A percentile compares a stretch with the other conserved stretches of the same genome.
phyloP scores from a whole-genome alignment of 208 protist species.

The Trichomonas vaginalis region DNA sequence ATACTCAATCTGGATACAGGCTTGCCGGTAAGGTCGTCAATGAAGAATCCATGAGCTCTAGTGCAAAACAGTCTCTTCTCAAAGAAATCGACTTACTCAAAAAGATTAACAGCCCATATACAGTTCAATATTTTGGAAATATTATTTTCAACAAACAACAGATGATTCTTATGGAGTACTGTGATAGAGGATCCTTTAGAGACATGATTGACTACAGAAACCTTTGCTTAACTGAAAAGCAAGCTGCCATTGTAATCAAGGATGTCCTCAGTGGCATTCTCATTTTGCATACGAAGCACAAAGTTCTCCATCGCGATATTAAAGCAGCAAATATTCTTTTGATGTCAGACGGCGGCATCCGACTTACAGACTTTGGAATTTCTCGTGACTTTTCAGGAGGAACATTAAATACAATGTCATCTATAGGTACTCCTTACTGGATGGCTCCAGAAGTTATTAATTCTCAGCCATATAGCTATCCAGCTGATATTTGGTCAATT shows the following conservation, averaged over 20 bases:
- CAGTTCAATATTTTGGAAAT: neutral
- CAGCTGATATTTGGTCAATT: constrained; percentile 34
- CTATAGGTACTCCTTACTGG: constrained; percentile 28
- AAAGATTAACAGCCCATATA: neutral
- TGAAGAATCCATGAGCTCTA: neutral
- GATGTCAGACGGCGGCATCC: neutral
- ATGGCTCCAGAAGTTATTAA: constrained; percentile 37
- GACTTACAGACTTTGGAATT: constrained; percentile 39
- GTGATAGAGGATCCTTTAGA: neutral
- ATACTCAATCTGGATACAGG: neutral
- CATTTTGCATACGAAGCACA: neutral
- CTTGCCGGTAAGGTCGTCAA: neutral
- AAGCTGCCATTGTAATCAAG: neutral
- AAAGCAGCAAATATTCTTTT: constrained; percentile 45
- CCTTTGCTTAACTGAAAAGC: neutral
- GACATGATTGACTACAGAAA: neutral
- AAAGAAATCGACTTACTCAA: neutral
- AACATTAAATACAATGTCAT: neutral
- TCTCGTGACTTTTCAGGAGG: neutral
- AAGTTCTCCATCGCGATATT: constrained; percentile 68
- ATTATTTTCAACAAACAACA: neutral
- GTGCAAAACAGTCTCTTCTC: neutral
- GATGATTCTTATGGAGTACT: constrained; percentile 4
- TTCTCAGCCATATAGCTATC: neutral
- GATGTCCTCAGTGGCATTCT: neutral